Evolutionary conservation across 2,329 filamentous ascomycete species (phyloP), one percentile per base, ranked within the genome.

Genomic region (Magnaporthiopsis incrustans): DNA sequence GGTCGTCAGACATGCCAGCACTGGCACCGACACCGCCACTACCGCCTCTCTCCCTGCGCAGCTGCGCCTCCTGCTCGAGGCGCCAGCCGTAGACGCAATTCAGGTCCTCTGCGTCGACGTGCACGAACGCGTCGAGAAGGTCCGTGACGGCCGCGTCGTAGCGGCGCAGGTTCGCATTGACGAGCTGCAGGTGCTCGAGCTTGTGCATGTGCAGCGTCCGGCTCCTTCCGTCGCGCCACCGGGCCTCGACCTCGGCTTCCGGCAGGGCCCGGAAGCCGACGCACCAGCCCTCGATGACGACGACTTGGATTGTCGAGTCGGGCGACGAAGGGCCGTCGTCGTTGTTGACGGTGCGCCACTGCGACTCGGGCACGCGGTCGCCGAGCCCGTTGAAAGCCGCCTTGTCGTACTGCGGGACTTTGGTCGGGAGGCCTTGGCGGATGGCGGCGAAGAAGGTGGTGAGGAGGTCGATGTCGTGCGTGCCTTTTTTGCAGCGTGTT

Each of bases 241-340:
- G 81, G 4, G 86, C 73, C 33, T 81, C 79, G 4, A 85, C 73
- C 6, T 77, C 79, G n/a, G 77, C 72, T 0, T 81, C 74, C 35
- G 77, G 70, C 15, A 93, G 75, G 0, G 89, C 75, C 7, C 87
- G 85, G 77, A 97, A 97, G 3, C 92, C 93, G 15, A 96, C 86
- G 74, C 89, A 95, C 93, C 92, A 97, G 25, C 93, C 92, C 75
- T 97, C 92, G 67, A 97, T 87, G 62, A 97, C 85, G 27, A 97
- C 82, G 8, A 94, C 85, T 30, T 83, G 75, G 30, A 84, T 76
- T n/a, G 75, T 78, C 4, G 56, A 12, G n/a, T 27, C 26, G 57
- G 10, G 10, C 33, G 25, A 18, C 2, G 83, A 79, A 0, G 75
- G 76, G 26, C n/a, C n/a, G n/a, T n/a, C n/a, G n/a, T n/a, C n/a